phyloP scores from a whole-genome alignment of 257 asterid species.

The Orobanche coerulescens region DNA sequence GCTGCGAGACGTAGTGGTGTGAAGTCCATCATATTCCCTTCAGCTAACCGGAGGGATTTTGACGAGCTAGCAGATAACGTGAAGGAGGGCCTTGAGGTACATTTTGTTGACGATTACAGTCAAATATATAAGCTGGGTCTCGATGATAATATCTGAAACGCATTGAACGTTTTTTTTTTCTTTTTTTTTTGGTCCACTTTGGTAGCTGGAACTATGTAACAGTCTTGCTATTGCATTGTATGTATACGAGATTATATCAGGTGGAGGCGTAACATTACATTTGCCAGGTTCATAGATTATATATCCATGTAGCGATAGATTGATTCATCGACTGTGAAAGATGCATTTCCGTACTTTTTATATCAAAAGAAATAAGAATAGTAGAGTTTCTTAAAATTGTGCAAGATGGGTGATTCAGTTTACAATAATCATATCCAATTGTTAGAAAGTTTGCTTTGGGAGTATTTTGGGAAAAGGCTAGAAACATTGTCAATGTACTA shows the following conservation, averaged over 20 bases:
- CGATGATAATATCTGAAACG: constrained; percentile 12
- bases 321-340: constrained; percentile 3
- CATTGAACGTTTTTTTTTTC: background rate
- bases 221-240: background rate
- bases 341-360: background rate
- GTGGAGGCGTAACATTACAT: constrained; percentile 20
- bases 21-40: constrained; percentile 77
- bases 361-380: too few relatives aligned
- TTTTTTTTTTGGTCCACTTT: background rate
- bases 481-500: too few relatives aligned
- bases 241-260: constrained; percentile 9
- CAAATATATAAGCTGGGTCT: constrained; percentile 73
- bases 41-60: constrained; percentile 91
- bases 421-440: too few relatives aligned
- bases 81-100: constrained; percentile 88
- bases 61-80: constrained; percentile 92
- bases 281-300: constrained; percentile 18
- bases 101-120: constrained; percentile 73
- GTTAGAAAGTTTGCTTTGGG: too few relatives aligned
- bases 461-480: too few relatives aligned
- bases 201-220: background rate
- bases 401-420: too few relatives aligned
- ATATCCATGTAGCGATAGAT: constrained; percentile 8
- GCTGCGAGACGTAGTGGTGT: constrained; percentile 92
- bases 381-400: too few relatives aligned